Evolutionary conservation across 164 flowering plant genomes (phyloP), one percentile per base, ranked within the genome.

Genomic region (Vitis labrusca): DNA sequence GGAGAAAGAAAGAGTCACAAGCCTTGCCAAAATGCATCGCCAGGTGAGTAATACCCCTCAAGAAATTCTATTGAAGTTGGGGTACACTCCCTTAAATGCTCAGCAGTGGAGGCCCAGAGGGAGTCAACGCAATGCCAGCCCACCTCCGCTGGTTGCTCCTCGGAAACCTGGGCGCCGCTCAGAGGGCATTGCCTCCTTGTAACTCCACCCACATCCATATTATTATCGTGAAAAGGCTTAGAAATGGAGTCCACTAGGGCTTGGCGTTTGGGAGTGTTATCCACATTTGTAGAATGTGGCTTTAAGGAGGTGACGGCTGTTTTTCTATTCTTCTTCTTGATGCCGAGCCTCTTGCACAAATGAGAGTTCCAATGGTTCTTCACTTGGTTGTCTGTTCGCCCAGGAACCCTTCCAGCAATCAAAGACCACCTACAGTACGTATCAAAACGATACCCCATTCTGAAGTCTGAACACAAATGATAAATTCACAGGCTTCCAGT

Each of bases 301-400:
- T 57, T 57, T 57, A 11, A 57, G 59, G 59, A 57, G 10, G 29
- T 10, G n/a, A 8, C 30, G 9, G 16, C 11, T 11, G 23, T n/a
- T 61, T 61, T 61, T 29, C 49, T 11, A 8, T 30, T 61, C 47
- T 19, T 3, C 52, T 59, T 72, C 14, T 59, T 66, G 61, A 73
- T 48, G 37, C 75, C 75, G 19, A 66, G 75, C 53, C 52, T 74
- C 69, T 74, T 74, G 71, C 72, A 11, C 14, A 74, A 29, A 59
- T 68, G 72, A 50, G 55, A 68, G 77, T 74, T 74, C 72, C 76
- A 73, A 50, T 73, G 66, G 59, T 73, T 73, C 71, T 73, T 73
- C 1, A 73, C 76, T 67, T 73, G 77, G 63, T 74, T 74, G 65
- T 74, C 77, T 1, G 77, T 74, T 23, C 77, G 48, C 14, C 77